These are phyloP conservation scores for Starmerella apicola DNA, from an alignment of 805 yeast genomes.

Conservation along the genomic window DNA sequence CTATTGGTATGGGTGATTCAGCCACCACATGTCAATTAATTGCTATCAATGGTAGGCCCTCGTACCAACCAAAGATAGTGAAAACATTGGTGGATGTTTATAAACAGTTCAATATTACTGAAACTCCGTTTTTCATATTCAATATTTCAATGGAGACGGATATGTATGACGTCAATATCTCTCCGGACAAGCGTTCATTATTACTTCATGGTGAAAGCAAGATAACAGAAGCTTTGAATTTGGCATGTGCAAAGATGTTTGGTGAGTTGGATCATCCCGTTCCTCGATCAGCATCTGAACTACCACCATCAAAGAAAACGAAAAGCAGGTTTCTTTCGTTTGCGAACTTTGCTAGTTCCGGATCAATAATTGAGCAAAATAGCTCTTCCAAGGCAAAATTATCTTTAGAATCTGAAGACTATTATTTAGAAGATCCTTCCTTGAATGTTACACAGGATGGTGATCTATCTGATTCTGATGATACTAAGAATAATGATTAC, in stretches of 20 bases:
- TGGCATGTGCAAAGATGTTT: conserved; percentile 38
- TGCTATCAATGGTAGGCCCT: conserved; percentile 68
- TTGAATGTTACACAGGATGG: too few relatives aligned
- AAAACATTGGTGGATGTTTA: conserved; percentile 63
- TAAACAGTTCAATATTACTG: conserved; percentile 56
- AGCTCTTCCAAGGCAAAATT: too few relatives aligned
- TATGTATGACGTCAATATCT: conserved; percentile 63
- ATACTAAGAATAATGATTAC: neutral
- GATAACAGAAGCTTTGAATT: conserved; percentile 45
- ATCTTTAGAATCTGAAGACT: too few relatives aligned
- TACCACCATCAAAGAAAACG: conserved; percentile 9
- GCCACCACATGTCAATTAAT: conserved; percentile 63
- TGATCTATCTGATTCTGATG: neutral
- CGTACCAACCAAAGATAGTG: conserved; percentile 40
- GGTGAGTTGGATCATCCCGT: conserved; percentile 30
- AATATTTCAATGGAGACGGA: conserved; percentile 42
- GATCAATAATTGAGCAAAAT: conserved; percentile 11
- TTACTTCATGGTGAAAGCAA: conserved; percentile 52
- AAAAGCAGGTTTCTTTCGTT: conserved; percentile 10
- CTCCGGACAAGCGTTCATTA: conserved; percentile 78
- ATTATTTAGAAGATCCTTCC: too few relatives aligned
- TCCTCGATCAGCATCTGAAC: conserved; percentile 22
- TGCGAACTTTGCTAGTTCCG: conserved; percentile 14
- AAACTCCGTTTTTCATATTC: conserved; percentile 56
- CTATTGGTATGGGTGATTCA: conserved; percentile 67